Conservation (phyloP, 495 filamentous ascomycete species). For the Tuber melanosporum region DNA sequence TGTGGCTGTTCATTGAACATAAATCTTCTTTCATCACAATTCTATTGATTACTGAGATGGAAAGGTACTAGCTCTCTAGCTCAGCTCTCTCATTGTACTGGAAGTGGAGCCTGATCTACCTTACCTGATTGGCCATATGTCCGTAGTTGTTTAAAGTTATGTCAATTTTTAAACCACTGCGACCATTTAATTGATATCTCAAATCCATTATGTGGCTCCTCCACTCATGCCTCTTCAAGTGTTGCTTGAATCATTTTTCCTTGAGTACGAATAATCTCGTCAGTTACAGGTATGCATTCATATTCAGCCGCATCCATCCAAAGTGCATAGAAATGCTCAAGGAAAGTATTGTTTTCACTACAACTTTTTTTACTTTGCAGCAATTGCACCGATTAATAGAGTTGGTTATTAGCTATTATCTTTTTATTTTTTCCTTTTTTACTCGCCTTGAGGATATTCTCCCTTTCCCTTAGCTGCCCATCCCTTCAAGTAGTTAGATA, state of each 20-base stretch:
- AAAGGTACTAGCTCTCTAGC: too few species aligned
- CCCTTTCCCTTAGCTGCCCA: neutral
- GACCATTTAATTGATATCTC: slow-evolving; percentile 17
- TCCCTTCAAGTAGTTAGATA: slow-evolving; percentile 11
- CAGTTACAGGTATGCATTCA: neutral
- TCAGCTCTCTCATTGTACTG: too few species aligned
- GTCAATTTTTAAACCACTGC: slow-evolving; percentile 28
- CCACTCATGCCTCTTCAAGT: neutral
- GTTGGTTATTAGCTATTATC: neutral
- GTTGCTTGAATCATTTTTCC: neutral
- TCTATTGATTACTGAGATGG: too few species aligned
- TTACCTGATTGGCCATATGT: neutral
- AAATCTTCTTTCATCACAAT: slow-evolving; percentile 25
- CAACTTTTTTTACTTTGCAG: neutral
- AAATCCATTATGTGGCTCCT: neutral
- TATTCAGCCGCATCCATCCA: slow-evolving; percentile 10
- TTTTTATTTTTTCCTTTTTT: neutral
- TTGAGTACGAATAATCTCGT: slow-evolving; percentile 6
- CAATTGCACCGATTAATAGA: neutral
- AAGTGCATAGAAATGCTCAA: neutral
- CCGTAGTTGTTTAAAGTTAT: slow-evolving; percentile 9
- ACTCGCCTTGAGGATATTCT: neutral
- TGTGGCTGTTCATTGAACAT: slow-evolving; percentile 23
- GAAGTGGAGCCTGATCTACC: slow-evolving; percentile 20
- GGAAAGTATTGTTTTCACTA: neutral